These are phyloP conservation scores for Excoecaria cochinchinensis DNA, from an alignment of 345 rosid species.

Conservation along the genomic window DNA sequence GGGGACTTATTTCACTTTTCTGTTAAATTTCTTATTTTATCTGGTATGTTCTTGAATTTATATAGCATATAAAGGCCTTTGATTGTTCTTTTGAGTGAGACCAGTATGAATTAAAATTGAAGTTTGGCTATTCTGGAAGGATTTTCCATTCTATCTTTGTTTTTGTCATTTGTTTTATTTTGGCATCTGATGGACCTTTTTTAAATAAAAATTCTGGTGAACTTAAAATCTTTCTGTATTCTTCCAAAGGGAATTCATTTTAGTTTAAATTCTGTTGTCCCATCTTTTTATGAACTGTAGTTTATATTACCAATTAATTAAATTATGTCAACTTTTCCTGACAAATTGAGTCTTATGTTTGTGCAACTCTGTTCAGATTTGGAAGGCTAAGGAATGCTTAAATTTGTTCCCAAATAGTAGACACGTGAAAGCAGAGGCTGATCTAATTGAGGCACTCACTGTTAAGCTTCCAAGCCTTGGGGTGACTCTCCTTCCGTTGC, in stretches of 20 bases:
- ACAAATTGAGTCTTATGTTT: constrained; percentile 16
- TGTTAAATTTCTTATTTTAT: background rate
- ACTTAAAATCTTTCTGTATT: background rate
- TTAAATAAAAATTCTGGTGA: background rate
- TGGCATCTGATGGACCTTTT: background rate
- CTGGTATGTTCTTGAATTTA: background rate
- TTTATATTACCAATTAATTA: background rate
- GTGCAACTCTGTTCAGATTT: constrained; percentile 56
- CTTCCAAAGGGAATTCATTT: background rate
- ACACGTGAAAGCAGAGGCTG: constrained; percentile 77
- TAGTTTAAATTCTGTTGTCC: background rate
- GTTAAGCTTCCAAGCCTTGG: constrained; percentile 91
- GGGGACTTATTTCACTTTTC: background rate
- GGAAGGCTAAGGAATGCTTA: constrained; percentile 97
- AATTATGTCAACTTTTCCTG: background rate
- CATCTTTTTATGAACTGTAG: background rate
- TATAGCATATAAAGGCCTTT: background rate
- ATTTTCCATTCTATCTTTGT: background rate
- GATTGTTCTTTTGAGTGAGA: background rate
- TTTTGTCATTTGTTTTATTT: background rate
- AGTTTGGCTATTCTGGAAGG: background rate
- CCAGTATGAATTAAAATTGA: background rate
- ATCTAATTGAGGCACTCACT: constrained; percentile 78
- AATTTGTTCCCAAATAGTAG: constrained; percentile 77
- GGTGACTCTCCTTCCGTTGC: constrained; percentile 81